Percentiles rank a stretch among this genome's conserved stretches.
Evolutionary conservation across 345 rosid species (phyloP).

Genomic region (Abelmoschus esculentus): DNA sequence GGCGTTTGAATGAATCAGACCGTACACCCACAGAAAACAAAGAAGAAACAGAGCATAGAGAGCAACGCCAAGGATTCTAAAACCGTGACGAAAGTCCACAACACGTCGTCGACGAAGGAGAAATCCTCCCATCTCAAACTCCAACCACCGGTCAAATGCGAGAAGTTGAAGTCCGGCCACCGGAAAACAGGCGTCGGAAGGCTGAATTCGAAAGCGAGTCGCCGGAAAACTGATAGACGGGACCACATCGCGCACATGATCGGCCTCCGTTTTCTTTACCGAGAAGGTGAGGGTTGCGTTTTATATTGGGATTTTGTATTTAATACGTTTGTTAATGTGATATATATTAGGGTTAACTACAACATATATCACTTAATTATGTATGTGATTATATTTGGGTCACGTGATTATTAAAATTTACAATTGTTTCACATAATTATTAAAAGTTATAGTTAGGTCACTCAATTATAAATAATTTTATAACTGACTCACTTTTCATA

Average conservation of each 20-base stretch:
- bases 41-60: slow-evolving; percentile 71
- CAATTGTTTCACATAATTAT: too few relatives aligned
- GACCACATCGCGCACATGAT: slow-evolving; percentile 18
- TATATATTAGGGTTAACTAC: too few relatives aligned
- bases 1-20: slow-evolving; percentile 28
- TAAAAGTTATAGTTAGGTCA: too few relatives aligned
- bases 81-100: slow-evolving; percentile 55
- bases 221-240: slow-evolving; percentile 30
- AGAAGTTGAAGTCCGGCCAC: slow-evolving; percentile 59
- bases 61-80: slow-evolving; percentile 62
- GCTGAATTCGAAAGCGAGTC: slow-evolving; percentile 42
- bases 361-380: too few relatives aligned
- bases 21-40: slow-evolving; percentile 75
- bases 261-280: background rate
- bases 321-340: background rate
- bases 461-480: too few relatives aligned
- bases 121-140: slow-evolving; percentile 32
- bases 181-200: slow-evolving; percentile 29
- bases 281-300: background rate
- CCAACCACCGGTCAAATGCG: slow-evolving; percentile 34
- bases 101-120: slow-evolving; percentile 52
- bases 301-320: background rate
- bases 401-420: too few relatives aligned
- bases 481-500: too few relatives aligned
- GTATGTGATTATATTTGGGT: too few relatives aligned